Percentiles rank a stretch among this genome's conserved stretches.
Evolutionary conservation across 768 basidiomycete species (phyloP).

Genomic region (Lactarius evosmus): DNA sequence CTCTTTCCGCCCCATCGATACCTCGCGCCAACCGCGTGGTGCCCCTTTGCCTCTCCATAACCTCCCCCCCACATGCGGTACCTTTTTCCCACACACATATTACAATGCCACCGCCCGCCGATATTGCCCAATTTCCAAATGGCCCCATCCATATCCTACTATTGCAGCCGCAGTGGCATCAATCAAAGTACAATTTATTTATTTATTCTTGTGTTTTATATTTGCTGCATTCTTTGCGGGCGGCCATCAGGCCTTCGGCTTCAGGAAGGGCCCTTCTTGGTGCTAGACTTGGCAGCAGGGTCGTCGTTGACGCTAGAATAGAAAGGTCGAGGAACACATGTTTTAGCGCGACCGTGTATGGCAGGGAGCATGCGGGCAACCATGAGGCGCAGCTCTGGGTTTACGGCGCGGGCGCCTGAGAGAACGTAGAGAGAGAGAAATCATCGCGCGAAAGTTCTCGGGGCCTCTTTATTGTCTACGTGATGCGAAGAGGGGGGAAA

Average conservation of each 20-base stretch:
- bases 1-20: not conserved
- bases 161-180: constrained; percentile 2
- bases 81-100: constrained; percentile 13
- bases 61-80: not conserved
- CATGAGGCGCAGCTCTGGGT: constrained; percentile 4
- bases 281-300: constrained; percentile 13
- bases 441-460: not conserved
- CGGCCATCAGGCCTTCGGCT: constrained; percentile 1
- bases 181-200: not conserved
- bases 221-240: not conserved
- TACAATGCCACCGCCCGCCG: not conserved
- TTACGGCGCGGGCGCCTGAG: constrained; percentile 13
- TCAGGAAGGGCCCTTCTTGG: constrained; percentile 2
- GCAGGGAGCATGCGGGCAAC: constrained; percentile 20
- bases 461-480: not conserved
- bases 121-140: constrained; percentile 1
- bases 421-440: not conserved
- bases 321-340: constrained; percentile 8
- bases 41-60: not conserved
- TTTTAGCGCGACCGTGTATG: constrained; percentile 14
- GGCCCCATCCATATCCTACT: too few species aligned
- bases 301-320: constrained; percentile 18
- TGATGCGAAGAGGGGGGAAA: not conserved
- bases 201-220: not conserved
- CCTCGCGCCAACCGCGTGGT: constrained; percentile 23